Evolutionary conservation across 1,139 yeast species (phyloP).

Genomic region (Arxiozyma telluris): DNA sequence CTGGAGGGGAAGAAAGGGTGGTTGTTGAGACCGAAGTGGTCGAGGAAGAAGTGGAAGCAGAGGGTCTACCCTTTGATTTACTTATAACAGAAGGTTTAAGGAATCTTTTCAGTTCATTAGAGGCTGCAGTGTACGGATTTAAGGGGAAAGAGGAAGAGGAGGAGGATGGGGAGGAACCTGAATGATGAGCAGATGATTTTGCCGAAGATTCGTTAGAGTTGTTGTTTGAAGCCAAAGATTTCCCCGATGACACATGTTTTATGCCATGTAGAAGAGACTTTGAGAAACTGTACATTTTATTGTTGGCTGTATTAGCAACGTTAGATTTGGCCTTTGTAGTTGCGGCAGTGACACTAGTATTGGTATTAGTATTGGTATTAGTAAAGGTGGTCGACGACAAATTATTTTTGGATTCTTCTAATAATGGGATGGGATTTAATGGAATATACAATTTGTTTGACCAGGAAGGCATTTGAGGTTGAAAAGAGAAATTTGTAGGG

Average conservation of each 20-base stretch:
- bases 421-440: background rate
- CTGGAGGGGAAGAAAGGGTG: background rate
- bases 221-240: background rate
- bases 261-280: background rate
- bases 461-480: background rate
- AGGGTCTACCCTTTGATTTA: background rate
- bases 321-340: background rate
- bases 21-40: background rate
- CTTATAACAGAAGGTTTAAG: slow-evolving; percentile 32
- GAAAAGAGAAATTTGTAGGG: background rate
- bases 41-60: background rate
- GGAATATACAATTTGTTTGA: background rate
- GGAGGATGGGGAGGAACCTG: background rate
- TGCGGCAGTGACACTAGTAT: background rate
- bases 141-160: background rate
- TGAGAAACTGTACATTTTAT: background rate
- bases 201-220: background rate
- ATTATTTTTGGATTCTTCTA: background rate
- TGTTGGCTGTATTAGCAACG: background rate
- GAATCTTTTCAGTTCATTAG: slow-evolving; percentile 50
- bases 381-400: background rate
- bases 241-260: background rate
- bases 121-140: background rate
- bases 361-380: too few species aligned
- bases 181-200: background rate